These are phyloP conservation scores for Diplodia scrobiculata DNA, from an alignment of 2,329 filamentous ascomycete species.

Conservation along the genomic window DNA sequence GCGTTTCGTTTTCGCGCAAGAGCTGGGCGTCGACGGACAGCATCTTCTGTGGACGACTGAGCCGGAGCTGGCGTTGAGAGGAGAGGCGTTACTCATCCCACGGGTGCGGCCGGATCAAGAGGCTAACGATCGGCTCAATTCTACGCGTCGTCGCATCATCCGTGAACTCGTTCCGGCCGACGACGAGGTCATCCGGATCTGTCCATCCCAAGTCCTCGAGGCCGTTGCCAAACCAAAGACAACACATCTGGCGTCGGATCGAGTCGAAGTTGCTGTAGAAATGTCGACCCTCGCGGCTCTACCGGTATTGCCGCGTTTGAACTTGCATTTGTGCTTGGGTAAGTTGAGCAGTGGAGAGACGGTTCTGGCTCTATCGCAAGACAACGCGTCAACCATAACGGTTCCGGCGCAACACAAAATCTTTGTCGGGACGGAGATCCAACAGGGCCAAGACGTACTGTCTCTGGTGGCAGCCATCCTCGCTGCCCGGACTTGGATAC, in stretches of 20 bases:
- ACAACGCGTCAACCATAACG: too few species aligned
- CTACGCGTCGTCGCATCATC: background rate
- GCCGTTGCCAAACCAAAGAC: background rate
- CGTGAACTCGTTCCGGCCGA: background rate
- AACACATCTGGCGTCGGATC: background rate
- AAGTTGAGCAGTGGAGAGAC: too few species aligned
- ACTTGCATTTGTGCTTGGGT: too few species aligned
- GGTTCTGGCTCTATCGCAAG: too few species aligned
- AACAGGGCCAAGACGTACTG: background rate
- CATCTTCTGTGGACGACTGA: background rate
- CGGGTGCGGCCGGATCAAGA: background rate
- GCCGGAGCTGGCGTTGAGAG: background rate
- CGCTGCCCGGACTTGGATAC: background rate
- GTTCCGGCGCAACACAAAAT: background rate
- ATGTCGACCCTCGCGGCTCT: background rate
- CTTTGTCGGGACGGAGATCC: background rate
- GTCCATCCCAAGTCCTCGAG: background rate
- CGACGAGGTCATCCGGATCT: background rate
- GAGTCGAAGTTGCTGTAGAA: background rate
- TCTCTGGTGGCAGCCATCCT: background rate
- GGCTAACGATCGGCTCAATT: conserved; percentile 1
- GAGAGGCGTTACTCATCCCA: background rate
- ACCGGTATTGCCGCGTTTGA: too few species aligned
- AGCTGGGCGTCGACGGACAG: background rate
- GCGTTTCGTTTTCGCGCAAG: background rate